Base-by-base conservation (phyloP, 805 yeast genomes). In the Clavispora carvajalis region DNA sequence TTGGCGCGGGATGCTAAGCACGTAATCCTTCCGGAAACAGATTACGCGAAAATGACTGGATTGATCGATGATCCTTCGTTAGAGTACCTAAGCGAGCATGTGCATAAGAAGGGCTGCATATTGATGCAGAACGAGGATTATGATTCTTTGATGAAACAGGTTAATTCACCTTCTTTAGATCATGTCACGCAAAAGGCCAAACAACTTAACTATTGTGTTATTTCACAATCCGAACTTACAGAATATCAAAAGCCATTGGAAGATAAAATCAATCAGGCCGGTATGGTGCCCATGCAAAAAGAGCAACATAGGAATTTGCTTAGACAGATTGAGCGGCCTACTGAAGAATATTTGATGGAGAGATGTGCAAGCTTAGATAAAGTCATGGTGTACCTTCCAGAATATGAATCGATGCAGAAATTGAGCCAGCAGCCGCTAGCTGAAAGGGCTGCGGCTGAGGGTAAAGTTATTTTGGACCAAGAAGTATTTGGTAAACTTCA, bases 401-500 rank as follows among this genome's bases (percentile, higher is more conserved):
- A 54, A 10, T 44, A 38, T 28, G 37, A 44, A 6, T 37, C 35
- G 4, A 37, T 45, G 34, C 39, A 38, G 34, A 40, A 46, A 12
- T 40, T 33, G 7, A 48, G 49, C 5, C 16, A 36, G 21, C 41
- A 44, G 16, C 23, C 46, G 10, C 22, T 45, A 8, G 45, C 34
- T 17, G 37, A 40, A 12, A 56, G 51, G 31, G 63, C 64, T 3
- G 28, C 33, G 1, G 35, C 44, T 7, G 38, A 36, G 7, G 53
- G 51, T 1, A 50, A 43, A 47, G 57, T 37, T 11, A 34, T 48
- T 12, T 28, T 48, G 29, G 47, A 46, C 34, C 42, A 35, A 34
- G 33, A 46, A 24, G 58, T 53, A 4, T 54, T 50, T 33, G 55
- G 50, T 8, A 29, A 26, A 2, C 34, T 56, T 38, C 35, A 36